Evolutionary conservation across 1,284 basidiomycete genomes (phyloP), one percentile per base, ranked within the genome.

Genomic region (Pseudozyma sp.): DNA sequence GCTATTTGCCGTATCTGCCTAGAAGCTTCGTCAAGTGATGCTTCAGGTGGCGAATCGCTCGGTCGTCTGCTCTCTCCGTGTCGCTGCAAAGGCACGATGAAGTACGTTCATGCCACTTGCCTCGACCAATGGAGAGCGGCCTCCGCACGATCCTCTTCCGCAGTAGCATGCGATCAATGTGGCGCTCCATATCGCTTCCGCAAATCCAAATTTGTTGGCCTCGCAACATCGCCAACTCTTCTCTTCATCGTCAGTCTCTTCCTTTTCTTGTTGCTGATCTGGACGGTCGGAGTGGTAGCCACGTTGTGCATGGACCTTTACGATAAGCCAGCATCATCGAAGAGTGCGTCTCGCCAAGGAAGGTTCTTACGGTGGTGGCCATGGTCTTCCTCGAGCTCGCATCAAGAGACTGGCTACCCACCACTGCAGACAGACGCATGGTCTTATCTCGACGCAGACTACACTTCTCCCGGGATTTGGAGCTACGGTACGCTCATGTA

Each of bases 101-200:
- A 79, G 62, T 83, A 77, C 49, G 80, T 83, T 25, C 81, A 83
- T 47, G 69, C 77, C n/a, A 71, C 70, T n/a, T 83, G 81, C 60
- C 59, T 83, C 14, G 76, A 80, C 19, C 56, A 61, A 10, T 83
- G 81, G 81, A 69, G 81, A 6, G 53, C 62, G 1, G 49, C 67
- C 13, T 79, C 80, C 5, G 59, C 55, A 14, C 68, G 79, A 11
- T 52, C 69, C 5, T 63, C 66, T 0, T 82, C 80, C 9, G 70
- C 62, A 2, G 57, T 77, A 6, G 60, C 62, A 4, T 83, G 81
- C 57, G 81, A 83, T 45, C 81, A 82, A 52, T 83, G 81, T 58
- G 79, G 80, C 2, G 64, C 79, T 19, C 70, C 79, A 1, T 83
- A 82, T 40, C 70, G 67, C 12, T 77, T 81, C 42, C 70, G 70